These are phyloP conservation scores for Plasmodium vivax DNA, from an alignment of 169 alveolate genomes.

Conservation along the genomic window DNA sequence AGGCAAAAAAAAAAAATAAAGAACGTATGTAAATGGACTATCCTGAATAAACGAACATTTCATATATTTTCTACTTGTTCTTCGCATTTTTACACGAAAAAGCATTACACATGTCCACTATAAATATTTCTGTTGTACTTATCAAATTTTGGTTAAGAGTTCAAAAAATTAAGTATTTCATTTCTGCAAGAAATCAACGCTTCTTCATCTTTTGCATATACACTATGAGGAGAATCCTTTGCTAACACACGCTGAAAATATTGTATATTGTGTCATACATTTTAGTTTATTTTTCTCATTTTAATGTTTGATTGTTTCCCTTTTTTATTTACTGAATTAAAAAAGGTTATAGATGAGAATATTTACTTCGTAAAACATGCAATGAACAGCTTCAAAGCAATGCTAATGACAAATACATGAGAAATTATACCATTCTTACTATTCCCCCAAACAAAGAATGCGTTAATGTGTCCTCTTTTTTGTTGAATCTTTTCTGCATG, in stretches of 20 bases:
- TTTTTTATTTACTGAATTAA: not conserved
- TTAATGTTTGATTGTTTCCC: not conserved
- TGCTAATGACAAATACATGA: not conserved
- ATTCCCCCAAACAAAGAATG: not conserved
- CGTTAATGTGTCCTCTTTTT: not conserved
- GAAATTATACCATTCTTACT: not conserved
- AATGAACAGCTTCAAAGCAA: not conserved
- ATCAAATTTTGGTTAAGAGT: not conserved
- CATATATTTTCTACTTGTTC: not conserved
- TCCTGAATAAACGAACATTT: not conserved
- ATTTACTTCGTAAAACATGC: not conserved
- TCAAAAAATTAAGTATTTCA: not conserved
- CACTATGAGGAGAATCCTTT: not conserved
- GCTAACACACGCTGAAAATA: not conserved
- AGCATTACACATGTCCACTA: not conserved
- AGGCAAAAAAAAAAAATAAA: not conserved
- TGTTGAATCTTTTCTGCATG: not conserved
- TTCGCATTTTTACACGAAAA: not conserved
- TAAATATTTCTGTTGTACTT: not conserved
- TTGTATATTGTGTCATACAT: not conserved
- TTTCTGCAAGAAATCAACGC: not conserved
- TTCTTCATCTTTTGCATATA: not conserved
- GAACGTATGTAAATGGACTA: not conserved
- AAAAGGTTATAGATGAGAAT: not conserved
- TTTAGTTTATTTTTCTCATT: not conserved